phyloP scores from a whole-genome alignment of 352 stramenopile genomes.

The Pythium chondricola region DNA sequence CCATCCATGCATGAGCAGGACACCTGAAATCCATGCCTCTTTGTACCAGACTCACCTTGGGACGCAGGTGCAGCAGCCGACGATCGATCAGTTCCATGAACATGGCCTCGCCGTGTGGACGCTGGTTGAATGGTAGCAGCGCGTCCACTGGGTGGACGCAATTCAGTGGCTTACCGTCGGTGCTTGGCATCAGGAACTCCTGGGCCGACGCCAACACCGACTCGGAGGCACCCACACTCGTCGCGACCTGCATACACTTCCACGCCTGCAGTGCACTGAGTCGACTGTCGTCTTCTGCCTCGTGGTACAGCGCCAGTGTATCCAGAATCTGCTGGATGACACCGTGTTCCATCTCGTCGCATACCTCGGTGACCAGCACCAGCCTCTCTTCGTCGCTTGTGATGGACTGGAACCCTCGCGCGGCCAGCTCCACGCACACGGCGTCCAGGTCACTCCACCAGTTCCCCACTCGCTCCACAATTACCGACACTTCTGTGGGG shows the following conservation, averaged over 20 bases:
- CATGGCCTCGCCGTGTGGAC: constrained; percentile 44
- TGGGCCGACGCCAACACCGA: constrained; percentile 34
- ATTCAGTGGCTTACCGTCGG: constrained; percentile 27
- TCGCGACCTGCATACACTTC: constrained; percentile 60
- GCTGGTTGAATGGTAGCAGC: constrained; percentile 55
- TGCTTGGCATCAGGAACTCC: constrained; percentile 32
- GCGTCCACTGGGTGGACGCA: constrained; percentile 50
- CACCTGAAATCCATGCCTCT: too few relatives aligned
- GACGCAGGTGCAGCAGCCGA: constrained; percentile 43
- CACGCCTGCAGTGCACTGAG: constrained; percentile 54
- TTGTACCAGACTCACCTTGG: constrained; percentile 38
- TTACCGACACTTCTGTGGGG: constrained; percentile 23
- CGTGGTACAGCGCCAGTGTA: constrained; percentile 37
- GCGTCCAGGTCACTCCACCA: constrained; percentile 62
- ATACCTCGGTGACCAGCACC: constrained; percentile 35
- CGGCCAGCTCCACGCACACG: constrained; percentile 32
- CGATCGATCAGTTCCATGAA: constrained; percentile 62
- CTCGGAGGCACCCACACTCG: constrained; percentile 23
- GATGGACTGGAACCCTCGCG: constrained; percentile 6
- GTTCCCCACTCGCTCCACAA: constrained; percentile 42
- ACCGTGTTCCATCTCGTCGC: constrained; percentile 30
- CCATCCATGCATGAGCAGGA: too few relatives aligned
- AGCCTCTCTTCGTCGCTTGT: constrained; percentile 26
- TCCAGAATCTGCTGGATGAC: constrained; percentile 21
- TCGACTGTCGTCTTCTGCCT: neutral